A percentile compares a stretch with the other conserved stretches of the same genome.
phyloP scores from a whole-genome alignment of 495 filamentous ascomycete species.

The Tuber brumale region DNA sequence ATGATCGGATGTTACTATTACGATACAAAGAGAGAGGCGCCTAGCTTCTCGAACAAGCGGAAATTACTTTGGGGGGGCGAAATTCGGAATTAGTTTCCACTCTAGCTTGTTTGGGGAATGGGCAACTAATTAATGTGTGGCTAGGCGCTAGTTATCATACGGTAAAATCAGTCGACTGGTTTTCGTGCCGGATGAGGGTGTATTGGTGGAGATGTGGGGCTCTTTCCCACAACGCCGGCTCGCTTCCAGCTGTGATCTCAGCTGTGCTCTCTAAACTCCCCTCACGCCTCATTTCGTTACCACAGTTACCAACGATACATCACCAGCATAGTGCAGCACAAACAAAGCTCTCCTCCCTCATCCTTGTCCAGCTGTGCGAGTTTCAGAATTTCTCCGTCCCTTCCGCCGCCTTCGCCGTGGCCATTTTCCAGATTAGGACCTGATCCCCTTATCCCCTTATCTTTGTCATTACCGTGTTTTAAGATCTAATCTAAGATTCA shows the following conservation, averaged over 20 bases:
- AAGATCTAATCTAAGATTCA: slow-evolving; percentile 7
- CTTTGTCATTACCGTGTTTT: neutral
- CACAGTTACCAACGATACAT: slow-evolving; percentile 2
- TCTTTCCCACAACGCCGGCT: neutral
- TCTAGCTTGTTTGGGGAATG: neutral
- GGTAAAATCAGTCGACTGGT: neutral
- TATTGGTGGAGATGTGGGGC: neutral
- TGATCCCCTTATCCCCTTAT: neutral
- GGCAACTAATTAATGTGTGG: neutral
- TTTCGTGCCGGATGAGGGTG: neutral
- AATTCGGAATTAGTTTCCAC: neutral
- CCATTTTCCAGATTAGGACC: neutral
- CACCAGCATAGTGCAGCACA: neutral
- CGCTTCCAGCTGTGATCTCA: slow-evolving; percentile 2
- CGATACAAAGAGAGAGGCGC: neutral
- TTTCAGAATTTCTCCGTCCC: neutral
- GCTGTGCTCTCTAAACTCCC: neutral
- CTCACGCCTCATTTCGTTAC: slow-evolving; percentile 1
- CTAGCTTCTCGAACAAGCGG: neutral
- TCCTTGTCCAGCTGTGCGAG: neutral
- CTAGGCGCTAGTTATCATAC: neutral
- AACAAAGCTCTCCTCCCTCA: neutral
- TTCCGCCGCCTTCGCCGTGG: neutral
- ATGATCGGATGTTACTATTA: neutral
- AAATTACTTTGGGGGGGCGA: neutral